A percentile compares a stretch with the other conserved stretches of the same genome.
Conservation (phyloP, 2,329 filamentous ascomycete genomes). For the Penicillium sp. region DNA sequence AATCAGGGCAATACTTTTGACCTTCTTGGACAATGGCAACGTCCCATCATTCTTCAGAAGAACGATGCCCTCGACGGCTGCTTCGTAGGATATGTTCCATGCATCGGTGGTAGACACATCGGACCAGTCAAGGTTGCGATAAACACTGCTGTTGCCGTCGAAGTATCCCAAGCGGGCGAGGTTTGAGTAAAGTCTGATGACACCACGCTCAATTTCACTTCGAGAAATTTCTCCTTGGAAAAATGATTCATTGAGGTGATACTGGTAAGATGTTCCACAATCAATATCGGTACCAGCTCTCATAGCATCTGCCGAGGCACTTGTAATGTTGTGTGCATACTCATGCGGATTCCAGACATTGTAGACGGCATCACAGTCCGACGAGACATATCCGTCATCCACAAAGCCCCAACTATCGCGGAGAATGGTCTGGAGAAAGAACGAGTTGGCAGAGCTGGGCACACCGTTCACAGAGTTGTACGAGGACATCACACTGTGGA, state of each 20-base stretch:
- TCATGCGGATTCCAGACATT: constrained; percentile 60
- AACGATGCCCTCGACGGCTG: constrained; percentile 49
- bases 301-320: constrained; percentile 50
- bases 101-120: constrained; percentile 58
- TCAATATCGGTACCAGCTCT: constrained; percentile 55
- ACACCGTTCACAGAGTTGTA: constrained; percentile 67
- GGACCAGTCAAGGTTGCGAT: constrained; percentile 54
- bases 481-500: constrained; percentile 61
- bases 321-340: constrained; percentile 42
- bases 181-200: constrained; percentile 51
- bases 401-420: constrained; percentile 66
- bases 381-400: constrained; percentile 60
- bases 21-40: constrained; percentile 45
- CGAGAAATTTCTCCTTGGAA: constrained; percentile 47
- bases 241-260: constrained; percentile 46
- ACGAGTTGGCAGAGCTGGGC: constrained; percentile 63
- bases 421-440: constrained; percentile 62
- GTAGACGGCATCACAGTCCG: constrained; percentile 64
- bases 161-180: constrained; percentile 55
- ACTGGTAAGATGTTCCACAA: constrained; percentile 53
- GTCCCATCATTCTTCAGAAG: constrained; percentile 55
- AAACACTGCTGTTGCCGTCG: constrained; percentile 46
- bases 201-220: constrained; percentile 47
- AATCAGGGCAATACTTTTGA: constrained; percentile 52
- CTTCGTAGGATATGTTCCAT: constrained; percentile 56